Evolutionary conservation across 441 rosid species (phyloP).

Genomic region (Populus hybrid): DNA sequence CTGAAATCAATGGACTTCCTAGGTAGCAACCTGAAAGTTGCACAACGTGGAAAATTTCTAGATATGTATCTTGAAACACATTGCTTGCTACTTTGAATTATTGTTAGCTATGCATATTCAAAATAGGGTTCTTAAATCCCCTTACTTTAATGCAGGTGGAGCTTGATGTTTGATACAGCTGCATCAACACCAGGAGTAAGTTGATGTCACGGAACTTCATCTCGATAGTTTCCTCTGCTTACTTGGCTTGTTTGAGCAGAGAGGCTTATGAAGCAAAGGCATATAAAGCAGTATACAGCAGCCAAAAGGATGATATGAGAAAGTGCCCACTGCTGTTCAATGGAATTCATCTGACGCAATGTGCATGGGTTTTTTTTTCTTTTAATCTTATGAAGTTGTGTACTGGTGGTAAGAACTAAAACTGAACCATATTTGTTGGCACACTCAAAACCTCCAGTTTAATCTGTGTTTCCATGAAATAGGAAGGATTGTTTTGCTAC

Average conservation of each 20-base stretch:
- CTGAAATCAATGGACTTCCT: background rate
- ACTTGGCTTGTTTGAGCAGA: background rate
- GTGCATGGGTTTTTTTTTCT: background rate
- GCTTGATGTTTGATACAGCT: background rate
- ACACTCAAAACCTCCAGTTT: background rate
- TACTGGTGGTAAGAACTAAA: background rate
- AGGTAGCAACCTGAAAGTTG: background rate
- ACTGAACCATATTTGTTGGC: background rate
- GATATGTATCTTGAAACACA: background rate
- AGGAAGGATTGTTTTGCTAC: too few species aligned
- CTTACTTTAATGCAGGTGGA: background rate
- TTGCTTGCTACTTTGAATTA: background rate
- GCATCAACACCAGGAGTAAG: background rate
- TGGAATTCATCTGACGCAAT: background rate
- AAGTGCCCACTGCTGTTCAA: background rate
- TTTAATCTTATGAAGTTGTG: background rate
- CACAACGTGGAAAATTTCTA: background rate
- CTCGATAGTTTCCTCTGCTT: background rate
- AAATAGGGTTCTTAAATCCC: background rate
- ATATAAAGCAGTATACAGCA: too few species aligned
- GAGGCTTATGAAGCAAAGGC: too few species aligned
- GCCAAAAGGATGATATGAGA: background rate
- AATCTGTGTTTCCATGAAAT: too few species aligned
- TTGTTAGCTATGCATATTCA: background rate
- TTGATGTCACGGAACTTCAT: background rate